phyloP scores from a whole-genome alignment of 768 basidiomycete genomes.

The Filobasidium floriforme region DNA sequence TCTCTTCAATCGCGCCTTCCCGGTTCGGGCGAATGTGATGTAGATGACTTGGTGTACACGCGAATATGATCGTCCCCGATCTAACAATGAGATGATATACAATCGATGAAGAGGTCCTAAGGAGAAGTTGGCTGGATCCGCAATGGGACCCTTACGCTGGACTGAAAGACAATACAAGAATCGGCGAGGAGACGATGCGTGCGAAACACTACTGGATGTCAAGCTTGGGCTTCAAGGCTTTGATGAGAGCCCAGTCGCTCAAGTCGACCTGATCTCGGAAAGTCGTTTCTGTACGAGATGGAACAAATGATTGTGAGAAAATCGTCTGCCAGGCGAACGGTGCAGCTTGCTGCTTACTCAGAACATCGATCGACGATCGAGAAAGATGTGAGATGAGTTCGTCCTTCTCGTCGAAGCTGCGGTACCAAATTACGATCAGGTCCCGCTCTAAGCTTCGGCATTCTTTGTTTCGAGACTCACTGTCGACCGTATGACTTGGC shows the following conservation, averaged over 20 bases:
- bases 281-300: conserved; percentile 52
- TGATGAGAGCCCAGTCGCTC: conserved; percentile 91
- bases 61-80: background rate
- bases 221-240: conserved; percentile 57
- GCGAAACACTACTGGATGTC: conserved; percentile 21
- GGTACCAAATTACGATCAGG: background rate
- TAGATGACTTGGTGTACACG: background rate
- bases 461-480: conserved; percentile 43
- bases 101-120: background rate
- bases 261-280: conserved; percentile 83
- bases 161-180: background rate
- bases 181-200: background rate
- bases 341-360: conserved; percentile 58
- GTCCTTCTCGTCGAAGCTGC: conserved; percentile 64
- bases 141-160: background rate
- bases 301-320: conserved; percentile 23
- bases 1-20: background rate
- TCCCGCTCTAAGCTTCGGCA: background rate
- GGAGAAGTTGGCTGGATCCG: background rate
- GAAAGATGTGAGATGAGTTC: conserved; percentile 85
- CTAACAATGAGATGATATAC: conserved; percentile 1
- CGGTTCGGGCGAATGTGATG: background rate
- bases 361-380: conserved; percentile 85
- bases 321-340: no score
- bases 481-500: conserved; percentile 94